Conservation (phyloP, 768 basidiomycete species). For the Phanerochaete sordida region DNA sequence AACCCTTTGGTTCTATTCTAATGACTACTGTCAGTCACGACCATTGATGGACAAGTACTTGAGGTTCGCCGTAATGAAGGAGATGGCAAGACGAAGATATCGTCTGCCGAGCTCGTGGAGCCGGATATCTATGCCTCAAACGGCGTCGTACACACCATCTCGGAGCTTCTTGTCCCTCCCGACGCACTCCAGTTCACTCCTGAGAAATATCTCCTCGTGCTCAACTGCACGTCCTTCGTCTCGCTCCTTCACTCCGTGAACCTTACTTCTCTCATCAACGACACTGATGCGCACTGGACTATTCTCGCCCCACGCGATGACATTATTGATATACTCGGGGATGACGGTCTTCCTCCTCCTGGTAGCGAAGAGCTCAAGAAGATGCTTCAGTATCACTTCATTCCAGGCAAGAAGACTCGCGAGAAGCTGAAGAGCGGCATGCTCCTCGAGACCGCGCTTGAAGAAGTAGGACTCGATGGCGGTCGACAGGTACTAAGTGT, state of each 20-base stretch:
- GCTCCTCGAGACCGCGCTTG: constrained; percentile 77
- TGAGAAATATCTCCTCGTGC: constrained; percentile 90
- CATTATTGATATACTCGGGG: constrained; percentile 58
- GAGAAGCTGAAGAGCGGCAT: constrained; percentile 69
- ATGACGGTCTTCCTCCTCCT: constrained; percentile 52
- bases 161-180: constrained; percentile 74
- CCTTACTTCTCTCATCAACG: constrained; percentile 67
- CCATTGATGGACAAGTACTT: constrained; percentile 63
- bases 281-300: constrained; percentile 68
- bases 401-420: constrained; percentile 74
- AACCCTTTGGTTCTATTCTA: not conserved
- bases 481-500: constrained; percentile 70
- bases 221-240: constrained; percentile 91
- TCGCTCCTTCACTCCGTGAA: constrained; percentile 82
- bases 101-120: constrained; percentile 57
- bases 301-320: constrained; percentile 92
- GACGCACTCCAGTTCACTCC: constrained; percentile 79
- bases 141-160: constrained; percentile 90
- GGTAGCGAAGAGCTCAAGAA: constrained; percentile 71
- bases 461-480: constrained; percentile 64
- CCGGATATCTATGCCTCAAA: constrained; percentile 92
- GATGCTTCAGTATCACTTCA: constrained; percentile 84
- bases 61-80: constrained; percentile 50
- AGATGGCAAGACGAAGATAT: constrained; percentile 47
- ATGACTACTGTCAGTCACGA: constrained; percentile 48